These are phyloP conservation scores for Trichoderma semiorbis DNA, from an alignment of 2,329 filamentous ascomycete genomes.

Conservation along the genomic window DNA sequence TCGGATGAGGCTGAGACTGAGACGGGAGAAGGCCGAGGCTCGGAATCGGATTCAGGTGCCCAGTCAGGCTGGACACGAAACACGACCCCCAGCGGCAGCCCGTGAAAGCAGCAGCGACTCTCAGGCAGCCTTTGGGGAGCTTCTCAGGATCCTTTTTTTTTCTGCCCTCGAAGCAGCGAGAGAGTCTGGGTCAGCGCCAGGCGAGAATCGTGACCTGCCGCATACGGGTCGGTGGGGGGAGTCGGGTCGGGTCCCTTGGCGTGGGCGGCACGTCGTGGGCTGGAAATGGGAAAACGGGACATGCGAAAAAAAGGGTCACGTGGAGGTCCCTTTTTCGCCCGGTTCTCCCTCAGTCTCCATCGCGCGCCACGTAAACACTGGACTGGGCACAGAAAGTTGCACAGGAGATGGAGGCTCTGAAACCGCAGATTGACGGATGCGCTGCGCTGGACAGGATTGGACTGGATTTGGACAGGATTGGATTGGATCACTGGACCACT, in stretches of 20 bases:
- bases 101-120: slow-evolving; percentile 5
- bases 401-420: slow-evolving; percentile 1
- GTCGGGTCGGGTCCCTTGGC: slow-evolving; percentile 16
- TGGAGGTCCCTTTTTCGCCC: slow-evolving; percentile 16
- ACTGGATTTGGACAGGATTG: background rate
- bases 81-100: slow-evolving; percentile 15
- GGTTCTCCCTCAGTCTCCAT: slow-evolving; percentile 5
- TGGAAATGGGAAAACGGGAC: background rate
- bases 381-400: background rate
- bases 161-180: background rate
- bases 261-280: slow-evolving; percentile 2
- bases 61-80: slow-evolving; percentile 1
- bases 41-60: background rate
- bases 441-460: background rate
- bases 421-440: background rate
- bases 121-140: background rate
- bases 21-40: too few species aligned
- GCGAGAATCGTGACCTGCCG: slow-evolving; percentile 21
- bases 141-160: background rate
- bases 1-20: background rate
- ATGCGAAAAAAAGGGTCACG: slow-evolving; percentile 15
- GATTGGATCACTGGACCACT: background rate
- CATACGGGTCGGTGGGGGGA: slow-evolving; percentile 18
- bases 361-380: slow-evolving; percentile 8
- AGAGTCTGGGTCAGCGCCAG: slow-evolving; percentile 15